A percentile compares a stretch with the other conserved stretches of the same genome.
phyloP scores from a whole-genome alignment of 169 alveolate species.

The Plasmodium cynomolgi region DNA sequence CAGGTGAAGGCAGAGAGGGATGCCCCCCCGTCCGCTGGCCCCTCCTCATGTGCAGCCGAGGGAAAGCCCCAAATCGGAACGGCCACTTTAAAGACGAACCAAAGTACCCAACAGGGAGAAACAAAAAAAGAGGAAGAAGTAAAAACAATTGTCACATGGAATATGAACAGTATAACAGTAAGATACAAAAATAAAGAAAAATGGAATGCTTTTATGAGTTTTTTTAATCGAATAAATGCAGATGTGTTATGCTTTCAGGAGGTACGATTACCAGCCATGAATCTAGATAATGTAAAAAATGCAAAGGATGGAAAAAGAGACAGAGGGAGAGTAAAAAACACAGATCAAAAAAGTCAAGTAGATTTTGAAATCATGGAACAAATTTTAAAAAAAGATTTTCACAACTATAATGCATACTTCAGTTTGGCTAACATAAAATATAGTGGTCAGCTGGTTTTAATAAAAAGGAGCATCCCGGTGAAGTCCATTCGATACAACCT shows the following conservation, averaged over 20 bases:
- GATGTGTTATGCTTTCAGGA: conserved; percentile 68
- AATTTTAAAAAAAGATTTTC: conserved; percentile 55
- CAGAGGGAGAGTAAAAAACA: conserved; percentile 38
- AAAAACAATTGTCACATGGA: conserved; percentile 51
- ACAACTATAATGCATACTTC: conserved; percentile 53
- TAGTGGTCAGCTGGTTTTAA: conserved; percentile 57
- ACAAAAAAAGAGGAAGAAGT: background rate
- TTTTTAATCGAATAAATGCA: conserved; percentile 34
- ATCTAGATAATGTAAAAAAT: background rate
- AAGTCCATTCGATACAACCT: conserved; percentile 49
- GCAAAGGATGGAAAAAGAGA: conserved; percentile 21
- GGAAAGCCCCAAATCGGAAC: background rate
- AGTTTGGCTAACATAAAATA: conserved; percentile 74
- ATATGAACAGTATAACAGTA: conserved; percentile 65
- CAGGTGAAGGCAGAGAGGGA: background rate
- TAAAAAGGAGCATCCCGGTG: conserved; percentile 28
- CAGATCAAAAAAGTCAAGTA: conserved; percentile 47
- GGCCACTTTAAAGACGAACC: background rate
- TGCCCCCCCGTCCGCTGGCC: background rate
- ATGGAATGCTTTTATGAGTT: conserved; percentile 51
- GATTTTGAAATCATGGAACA: conserved; percentile 29
- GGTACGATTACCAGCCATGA: conserved; percentile 59
- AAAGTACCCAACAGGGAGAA: background rate
- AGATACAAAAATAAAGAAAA: conserved; percentile 50
- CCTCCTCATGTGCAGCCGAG: background rate